Base-by-base conservation (phyloP, 768 basidiomycete genomes). In the Rhodocollybia butyracea region DNA sequence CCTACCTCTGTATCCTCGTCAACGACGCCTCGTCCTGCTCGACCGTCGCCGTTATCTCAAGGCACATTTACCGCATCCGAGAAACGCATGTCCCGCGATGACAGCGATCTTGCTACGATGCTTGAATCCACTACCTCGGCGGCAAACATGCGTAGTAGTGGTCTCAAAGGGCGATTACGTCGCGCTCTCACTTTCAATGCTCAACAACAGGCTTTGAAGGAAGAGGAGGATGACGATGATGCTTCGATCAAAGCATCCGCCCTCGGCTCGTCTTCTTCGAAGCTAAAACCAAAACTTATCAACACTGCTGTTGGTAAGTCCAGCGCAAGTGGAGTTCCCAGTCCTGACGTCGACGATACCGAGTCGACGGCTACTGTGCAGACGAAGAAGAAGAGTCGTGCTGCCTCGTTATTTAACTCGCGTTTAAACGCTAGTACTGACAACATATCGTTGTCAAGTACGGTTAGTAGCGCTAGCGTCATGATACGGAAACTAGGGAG, bases 401-500 rank as follows among this genome's bases (percentile, higher is more conserved):
- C 84, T 0, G 83, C 86, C 40, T 79, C 84, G 21, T 67, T 98
- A 60, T 95, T 98, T 79, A 97, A 94, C 69, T 83, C 89, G 59
- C 85, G 88, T 60, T 72, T 91, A 63, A 96, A 97, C 67, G 83
- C 86, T 40, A 89, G 86, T 53, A 95, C 92, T 40, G 94, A 96
- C 70, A 97, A 96, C 70, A 96, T 98, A 60, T 97, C 94, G 26
- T 81, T 98, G 36, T 90, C 88, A 19, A 94, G 91, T 7, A 97
- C 96, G 42, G 95, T 97, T 62, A 91, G 89, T 59, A 92, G 89
- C 48, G 96, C 96, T 21, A 93, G 90, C 41, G 89, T 98, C 68
- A 96, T 98, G 83, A 95, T 97, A 63, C 83, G 95, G 61, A 98
- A 97, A 75, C 85, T 98, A 45, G 91, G 95, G 3, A 85, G 86